These are phyloP conservation scores for Rickenella mellea DNA, from an alignment of 768 basidiomycete species.

Conservation along the genomic window DNA sequence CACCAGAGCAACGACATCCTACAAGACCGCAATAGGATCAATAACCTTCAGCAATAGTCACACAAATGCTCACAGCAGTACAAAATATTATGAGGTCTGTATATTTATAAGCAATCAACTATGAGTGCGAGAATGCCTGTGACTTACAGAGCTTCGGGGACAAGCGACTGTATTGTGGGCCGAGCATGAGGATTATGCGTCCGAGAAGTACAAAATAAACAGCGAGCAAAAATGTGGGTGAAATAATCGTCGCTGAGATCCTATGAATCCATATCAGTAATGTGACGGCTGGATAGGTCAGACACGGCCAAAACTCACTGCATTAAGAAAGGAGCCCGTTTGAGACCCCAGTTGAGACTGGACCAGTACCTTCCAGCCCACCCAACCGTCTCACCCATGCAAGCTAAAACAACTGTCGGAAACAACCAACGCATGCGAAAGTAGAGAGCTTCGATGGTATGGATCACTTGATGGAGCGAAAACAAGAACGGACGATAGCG, in stretches of 20 bases:
- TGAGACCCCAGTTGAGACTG: background rate
- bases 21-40: background rate
- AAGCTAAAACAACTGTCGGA: slow-evolving; percentile 1
- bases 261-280: background rate
- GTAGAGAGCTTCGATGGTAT: background rate
- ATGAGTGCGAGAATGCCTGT: background rate
- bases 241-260: background rate
- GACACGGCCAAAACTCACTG: background rate
- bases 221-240: background rate
- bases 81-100: background rate
- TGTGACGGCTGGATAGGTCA: too few relatives aligned
- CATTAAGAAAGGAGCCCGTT: background rate
- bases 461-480: too few relatives aligned
- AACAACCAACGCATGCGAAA: slow-evolving; percentile 2
- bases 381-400: background rate
- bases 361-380: background rate
- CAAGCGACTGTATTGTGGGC: background rate
- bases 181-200: background rate
- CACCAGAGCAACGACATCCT: slow-evolving; percentile 2
- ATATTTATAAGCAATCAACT: background rate
- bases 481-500: slow-evolving; percentile 6
- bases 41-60: background rate
- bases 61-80: background rate
- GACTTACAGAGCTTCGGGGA: background rate
- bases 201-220: background rate